Evolutionary conservation across 208 protist genomes (phyloP), one percentile per base, ranked within the genome.

Genomic region (Leishmania martiniquensis): DNA sequence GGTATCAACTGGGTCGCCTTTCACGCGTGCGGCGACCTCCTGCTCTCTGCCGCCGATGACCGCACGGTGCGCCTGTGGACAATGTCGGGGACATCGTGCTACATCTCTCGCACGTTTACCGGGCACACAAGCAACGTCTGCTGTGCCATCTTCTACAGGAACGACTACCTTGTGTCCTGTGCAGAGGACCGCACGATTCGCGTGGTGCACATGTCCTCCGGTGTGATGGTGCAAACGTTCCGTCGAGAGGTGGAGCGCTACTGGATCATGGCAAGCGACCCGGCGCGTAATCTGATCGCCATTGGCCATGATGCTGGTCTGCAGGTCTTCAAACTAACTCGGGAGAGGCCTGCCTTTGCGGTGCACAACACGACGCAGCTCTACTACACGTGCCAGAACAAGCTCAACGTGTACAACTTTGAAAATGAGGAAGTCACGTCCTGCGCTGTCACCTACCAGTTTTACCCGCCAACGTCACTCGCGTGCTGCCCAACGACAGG

Each of bases 1-100:
- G 99, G 99, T 55, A 98, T 99, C 34, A 99, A 99, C 89, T 99
- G 98, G 97, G 99, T 98, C 13, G 84, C 89, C 37, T 99, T 99
- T 87, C 99, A 99, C 87, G 98, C 98, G 7, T 98, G 93, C 25
- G 82, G 97, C 51, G 80, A 77, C 49, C 72, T 98, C 42, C 97
- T 99, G 37, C 93, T 99, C 13, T 99, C 98, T 9, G 98, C 93
- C 37, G 91, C 98, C 39, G 99, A 99, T 85, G 99, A 99, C 83
- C 89, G 98, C 69, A 96, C 97, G 12, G 93, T 99, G 52, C 97
- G 98, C 76, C 76, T 99, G 6, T 99, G 99, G 99, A 86, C 92
- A 25, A 96, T 99, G 83, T 97, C 91, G 60, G 97, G 98, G 20
- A 84, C 78, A 20, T 82, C 76, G 47, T 97, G 93, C 44, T 98